Base-by-base conservation (phyloP, 257 asterid genomes). In the Solanum pimpinellifolium region DNA sequence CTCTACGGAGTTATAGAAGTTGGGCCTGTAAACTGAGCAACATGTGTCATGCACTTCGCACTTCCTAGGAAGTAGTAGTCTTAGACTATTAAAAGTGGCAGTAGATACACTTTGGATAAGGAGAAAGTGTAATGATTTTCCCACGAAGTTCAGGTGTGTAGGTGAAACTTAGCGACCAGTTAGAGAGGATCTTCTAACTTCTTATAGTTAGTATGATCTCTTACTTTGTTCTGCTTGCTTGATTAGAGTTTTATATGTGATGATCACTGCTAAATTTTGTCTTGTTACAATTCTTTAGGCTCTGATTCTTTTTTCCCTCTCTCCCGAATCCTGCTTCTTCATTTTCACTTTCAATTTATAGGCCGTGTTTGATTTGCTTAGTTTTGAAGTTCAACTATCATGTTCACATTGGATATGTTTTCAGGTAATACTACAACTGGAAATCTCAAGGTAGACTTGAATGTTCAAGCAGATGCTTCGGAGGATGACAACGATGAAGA, bases 391-490 rank as follows among this genome's bases (percentile, higher is more conserved):
- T 23, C 62, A 44, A 68, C 39, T 33, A 66, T 82, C 86, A 83
- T 59, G 27, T 23, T 25, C 69, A 37, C 65, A 44, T 37, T 70
- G 87, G 65, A 44, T 72, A 9, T 29, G 88, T 39, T 69, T 56
- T 76, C 92, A 89, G 97, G 93, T 65, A 91, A 88, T 85, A 82
- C 89, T 87, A 66, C 90, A 29, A 87, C 91, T 15, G 93, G 88
- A 82, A 90, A 72, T 29, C 93, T 87, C 85, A 95, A 94, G 88
- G 96, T 93, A 21, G 98, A 95, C 95, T 90, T 95, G 83, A 95
- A 95, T 49, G 93, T 93, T 69, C 93, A 93, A 92, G 98, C 97
- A 44, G 97, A 90, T 86, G 94, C 93, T 90, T 75, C 89, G 56
- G 94, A 66, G 49, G 93, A 90, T 10, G 93, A 90, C 25, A 91